Conservation (phyloP, 352 stramenopile genomes). For the Globisporangium megalacanthum region DNA sequence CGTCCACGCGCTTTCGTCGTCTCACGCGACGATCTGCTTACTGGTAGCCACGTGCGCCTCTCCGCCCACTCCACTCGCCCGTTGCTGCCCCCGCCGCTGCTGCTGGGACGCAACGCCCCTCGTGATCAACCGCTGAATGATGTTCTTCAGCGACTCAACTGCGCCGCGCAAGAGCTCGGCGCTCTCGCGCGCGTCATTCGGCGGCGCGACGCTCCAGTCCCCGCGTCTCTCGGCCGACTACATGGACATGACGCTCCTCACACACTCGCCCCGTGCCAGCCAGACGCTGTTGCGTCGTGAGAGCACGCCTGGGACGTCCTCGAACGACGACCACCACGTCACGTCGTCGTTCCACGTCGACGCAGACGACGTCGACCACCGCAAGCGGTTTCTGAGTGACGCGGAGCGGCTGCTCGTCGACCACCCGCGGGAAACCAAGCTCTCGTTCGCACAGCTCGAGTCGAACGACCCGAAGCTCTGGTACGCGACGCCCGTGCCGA, state of each 20-base stretch:
- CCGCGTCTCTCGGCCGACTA: conserved; percentile 12
- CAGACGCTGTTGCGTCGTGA: conserved; percentile 5
- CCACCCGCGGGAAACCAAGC: conserved; percentile 35
- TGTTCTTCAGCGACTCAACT: conserved; percentile 11
- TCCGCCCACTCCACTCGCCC: neutral
- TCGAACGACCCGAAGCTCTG: conserved; percentile 36
- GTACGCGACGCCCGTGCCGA: conserved; percentile 22
- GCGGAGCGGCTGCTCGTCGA: conserved; percentile 45
- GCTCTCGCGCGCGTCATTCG: conserved; percentile 2
- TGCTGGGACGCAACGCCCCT: conserved; percentile 2
- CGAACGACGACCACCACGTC: neutral
- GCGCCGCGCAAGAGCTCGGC: conserved; percentile 8
- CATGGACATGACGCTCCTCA: conserved; percentile 11
- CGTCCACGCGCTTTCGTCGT: neutral
- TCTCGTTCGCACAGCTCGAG: conserved; percentile 54
- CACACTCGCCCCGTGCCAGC: conserved; percentile 4
- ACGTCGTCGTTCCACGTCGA: neutral
- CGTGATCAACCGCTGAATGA: conserved; percentile 5
- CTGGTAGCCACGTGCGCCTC: conserved; percentile 2
- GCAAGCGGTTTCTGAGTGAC: conserved; percentile 58
- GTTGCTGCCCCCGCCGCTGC: conserved; percentile 1
- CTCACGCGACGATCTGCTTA: neutral
- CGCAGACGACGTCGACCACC: conserved; percentile 25
- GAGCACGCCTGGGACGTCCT: conserved; percentile 13
- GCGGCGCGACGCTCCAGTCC: conserved; percentile 7